phyloP scores from a whole-genome alignment of 2,329 filamentous ascomycete genomes.

The Microsporum canis region DNA sequence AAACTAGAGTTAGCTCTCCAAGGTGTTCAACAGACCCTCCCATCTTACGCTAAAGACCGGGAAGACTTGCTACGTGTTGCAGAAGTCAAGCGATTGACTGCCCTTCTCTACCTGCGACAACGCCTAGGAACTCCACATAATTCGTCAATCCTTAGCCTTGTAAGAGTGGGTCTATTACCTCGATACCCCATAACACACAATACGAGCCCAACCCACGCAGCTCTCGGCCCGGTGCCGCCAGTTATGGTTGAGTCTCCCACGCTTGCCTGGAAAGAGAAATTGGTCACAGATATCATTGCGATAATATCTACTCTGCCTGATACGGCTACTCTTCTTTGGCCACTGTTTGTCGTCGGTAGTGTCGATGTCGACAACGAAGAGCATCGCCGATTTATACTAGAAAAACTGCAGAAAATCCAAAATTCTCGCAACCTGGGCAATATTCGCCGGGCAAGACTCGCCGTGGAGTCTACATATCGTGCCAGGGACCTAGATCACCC shows the following conservation, averaged over 20 bases:
- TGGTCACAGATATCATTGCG: slow-evolving; percentile 16
- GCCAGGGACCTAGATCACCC: slow-evolving; percentile 13
- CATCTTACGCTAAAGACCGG: slow-evolving; percentile 13
- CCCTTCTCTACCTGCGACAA: slow-evolving; percentile 22
- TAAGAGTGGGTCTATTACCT: neutral
- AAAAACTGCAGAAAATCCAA: slow-evolving; percentile 18
- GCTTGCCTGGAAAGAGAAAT: slow-evolving; percentile 9
- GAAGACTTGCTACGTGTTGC: slow-evolving; percentile 19
- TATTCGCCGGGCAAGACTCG: slow-evolving; percentile 17
- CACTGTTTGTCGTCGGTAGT: slow-evolving; percentile 20
- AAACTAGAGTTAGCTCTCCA: slow-evolving; percentile 9
- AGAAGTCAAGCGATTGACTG: slow-evolving; percentile 22
- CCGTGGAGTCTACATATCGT: slow-evolving; percentile 18
- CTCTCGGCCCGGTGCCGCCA: neutral
- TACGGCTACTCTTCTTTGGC: slow-evolving; percentile 18
- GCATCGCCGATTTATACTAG: slow-evolving; percentile 23
- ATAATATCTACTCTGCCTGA: slow-evolving; percentile 17
- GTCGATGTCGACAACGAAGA: slow-evolving; percentile 17
- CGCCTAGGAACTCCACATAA: slow-evolving; percentile 14
- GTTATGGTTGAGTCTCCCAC: slow-evolving; percentile 5
- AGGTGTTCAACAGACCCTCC: slow-evolving; percentile 14
- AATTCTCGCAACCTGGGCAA: slow-evolving; percentile 21
- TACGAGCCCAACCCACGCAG: neutral
- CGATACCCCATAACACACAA: slow-evolving; percentile 1
- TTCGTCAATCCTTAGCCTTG: neutral